Percentiles rank a stretch among this genome's conserved stretches.
phyloP scores from a whole-genome alignment of 2,329 filamentous ascomycete species.

The Trichocomaceae sp. region DNA sequence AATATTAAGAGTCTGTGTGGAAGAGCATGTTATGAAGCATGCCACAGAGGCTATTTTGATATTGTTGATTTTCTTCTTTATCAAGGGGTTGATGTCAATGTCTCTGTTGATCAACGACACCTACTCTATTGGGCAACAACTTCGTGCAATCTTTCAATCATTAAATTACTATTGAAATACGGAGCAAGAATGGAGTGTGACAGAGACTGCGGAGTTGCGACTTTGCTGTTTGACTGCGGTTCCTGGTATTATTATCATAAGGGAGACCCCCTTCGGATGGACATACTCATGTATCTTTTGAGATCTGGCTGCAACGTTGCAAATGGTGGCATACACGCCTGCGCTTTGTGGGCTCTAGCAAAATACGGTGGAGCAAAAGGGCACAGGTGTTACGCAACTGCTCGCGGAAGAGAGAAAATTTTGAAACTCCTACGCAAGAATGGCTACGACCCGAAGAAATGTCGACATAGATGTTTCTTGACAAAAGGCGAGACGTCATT shows the following conservation, averaged over 20 bases:
- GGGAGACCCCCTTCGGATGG: not conserved
- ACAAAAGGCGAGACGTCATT: no score
- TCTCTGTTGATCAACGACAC: not conserved
- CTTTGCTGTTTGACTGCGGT: not conserved
- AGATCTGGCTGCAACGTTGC: slow-evolving; percentile 8
- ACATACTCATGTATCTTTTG: slow-evolving; percentile 1
- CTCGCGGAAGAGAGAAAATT: not conserved
- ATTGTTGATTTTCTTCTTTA: not conserved
- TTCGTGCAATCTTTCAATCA: not conserved
- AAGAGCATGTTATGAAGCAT: slow-evolving; percentile 1
- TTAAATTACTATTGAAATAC: slow-evolving; percentile 1
- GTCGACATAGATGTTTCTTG: not conserved
- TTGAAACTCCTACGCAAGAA: slow-evolving; percentile 1
- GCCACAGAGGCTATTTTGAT: not conserved
- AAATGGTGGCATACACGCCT: slow-evolving; percentile 5
- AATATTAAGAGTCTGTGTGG: not conserved
- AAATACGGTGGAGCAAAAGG: not conserved
- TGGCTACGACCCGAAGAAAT: slow-evolving; percentile 3
- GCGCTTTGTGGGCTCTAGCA: slow-evolving; percentile 4
- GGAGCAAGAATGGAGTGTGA: slow-evolving; percentile 8
- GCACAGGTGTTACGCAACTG: not conserved
- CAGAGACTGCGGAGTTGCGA: slow-evolving; percentile 2
- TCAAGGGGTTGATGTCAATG: slow-evolving; percentile 1
- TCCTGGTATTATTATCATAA: no score
- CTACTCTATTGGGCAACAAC: not conserved